Evolutionary conservation across 2,329 filamentous ascomycete genomes (phyloP), one percentile per base, ranked within the genome.

Genomic region (Colletotrichum sp.): DNA sequence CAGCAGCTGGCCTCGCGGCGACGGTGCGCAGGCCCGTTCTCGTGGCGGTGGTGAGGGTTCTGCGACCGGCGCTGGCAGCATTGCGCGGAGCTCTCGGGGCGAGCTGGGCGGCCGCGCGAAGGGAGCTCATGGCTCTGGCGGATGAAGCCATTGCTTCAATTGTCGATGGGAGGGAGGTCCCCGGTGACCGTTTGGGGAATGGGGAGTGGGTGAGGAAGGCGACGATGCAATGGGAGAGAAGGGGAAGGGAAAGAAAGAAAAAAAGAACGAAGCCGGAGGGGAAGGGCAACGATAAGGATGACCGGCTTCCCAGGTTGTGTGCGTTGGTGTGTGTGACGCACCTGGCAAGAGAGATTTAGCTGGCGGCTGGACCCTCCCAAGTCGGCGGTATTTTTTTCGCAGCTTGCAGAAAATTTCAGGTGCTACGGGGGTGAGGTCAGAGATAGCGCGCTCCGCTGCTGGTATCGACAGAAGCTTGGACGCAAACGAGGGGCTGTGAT

Each of bases 81-180:
- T 65, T 26, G 73, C 77, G 69, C 72, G 76, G 65, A 78, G 71
- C 67, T 81, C 81, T 72, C 78, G 78, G 69, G 75, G 79, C 69
- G 75, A 79, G 71, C 76, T 79, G 81, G 73, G 80, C 44, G 44
- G 44, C 72, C 63, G 78, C 80, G 75, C 79, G 79, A 71, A 85
- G 80, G 77, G 83, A 81, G 73, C 80, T 80, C 81, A 88, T 81
- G 80, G 87, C 84, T 85, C 87, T 85, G 73, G 86, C 81, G 77
- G 86, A 85, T 77, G 87, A 87, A 83, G 87, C 87, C 88, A 89
- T 89, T 80, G 82, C 80, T 80, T 77, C 76, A 68, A 71, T 78
- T 76, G 79, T 77, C 74, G 78, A 77, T 71, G 78, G 73, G 59
- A 55, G 62, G 59, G 36, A 49, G 65, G 65, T 71, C 70, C 66